Base-by-base conservation (phyloP, 2,329 filamentous ascomycete species). In the Ceratocystis alfenasii region DNA sequence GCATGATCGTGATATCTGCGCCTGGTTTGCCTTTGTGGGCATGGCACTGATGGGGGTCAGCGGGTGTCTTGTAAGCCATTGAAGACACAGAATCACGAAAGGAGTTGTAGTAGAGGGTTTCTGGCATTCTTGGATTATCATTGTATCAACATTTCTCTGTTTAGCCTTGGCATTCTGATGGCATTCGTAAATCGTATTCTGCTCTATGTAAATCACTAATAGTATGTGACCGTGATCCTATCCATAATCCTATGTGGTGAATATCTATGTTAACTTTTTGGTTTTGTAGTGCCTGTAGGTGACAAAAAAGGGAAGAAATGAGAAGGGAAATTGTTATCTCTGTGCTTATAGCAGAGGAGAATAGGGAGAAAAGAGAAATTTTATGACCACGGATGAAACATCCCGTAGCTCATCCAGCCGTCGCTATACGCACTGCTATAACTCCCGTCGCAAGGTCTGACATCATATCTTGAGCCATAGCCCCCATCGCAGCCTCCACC, bases 31-130 rank as follows among this genome's bases (percentile, higher is more conserved):
- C 6, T 94, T 95, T 76, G 72, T 88, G 28, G 89, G 94, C 1
- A 97, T 97, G 92, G 85, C 85, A 0, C 77, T 97, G 66, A 78
- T 99, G 76, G 93, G 92, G 0, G 70, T 94, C 64, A 95, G 89
- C 74, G 90, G 86, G 75, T 90, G 92, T 46, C 79, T 96, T 69
- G 92, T 90, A n/a, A 85, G 87, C 1, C 74, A 73, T 22, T 78
- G 79, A 67, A 79, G 67, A 74, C 59, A 6, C 22, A 15, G 4
- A 17, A 12, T 53, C 10, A 44, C 12, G 25, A 22, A 25, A 25
- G 25, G 20, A 20, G 28, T 25, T 30, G 50, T n/a, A 22, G 46
- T 48, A 22, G n/a, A 48, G 46, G 46, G 36, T 41, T 15, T 41
- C 36, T 41, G 36, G 36, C 12, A 41, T 41, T 48, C 17, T 48